Base-by-base conservation (phyloP, 768 basidiomycete genomes). In the Leccinum barrowsii region DNA sequence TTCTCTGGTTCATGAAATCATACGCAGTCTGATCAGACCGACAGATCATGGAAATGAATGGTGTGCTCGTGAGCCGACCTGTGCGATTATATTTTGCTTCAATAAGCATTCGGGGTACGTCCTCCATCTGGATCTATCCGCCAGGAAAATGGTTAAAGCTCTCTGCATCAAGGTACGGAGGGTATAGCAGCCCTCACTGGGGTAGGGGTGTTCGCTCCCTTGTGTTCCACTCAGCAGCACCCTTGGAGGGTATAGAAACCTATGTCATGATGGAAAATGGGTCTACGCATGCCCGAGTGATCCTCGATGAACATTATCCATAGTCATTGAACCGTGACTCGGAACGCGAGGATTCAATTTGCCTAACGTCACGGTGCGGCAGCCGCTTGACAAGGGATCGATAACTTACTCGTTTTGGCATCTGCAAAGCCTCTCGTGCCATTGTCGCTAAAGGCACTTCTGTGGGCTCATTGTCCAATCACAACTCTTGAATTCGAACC, bases 11-110 rank as follows among this genome's bases (percentile, higher is more conserved):
- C 3, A 44, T 42, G 21, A 24, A 12, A n/a, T 11, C 5, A 22
- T 22, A 6, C 57, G 21, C 24, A 1, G 54, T 22, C 32, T 57
- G 40, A 62, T 34, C 17, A 12, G 15, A 42, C 50, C 8, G 15
- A 34, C 61, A 87, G 89, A 87, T 67, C 89, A 91, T 61, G 89
- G 89, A 1, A 80, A 90, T 58, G 87, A 90, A 68, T 91, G 89
- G 89, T 91, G 89, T 59, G 80, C 81, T 7, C 82, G 86, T 17
- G 86, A 89, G 59, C 79, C 80, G 2, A 78, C 77, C 4, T 83
- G 83, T 59, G 73, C 82, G 42, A 79, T 87, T 8, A 80, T 87
- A 0, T 89, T 90, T 69, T 92, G 89, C 67, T 92, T 90, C 61
- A 40, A 81, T 65, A 90, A 90, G 68, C 89, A 90, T 67, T 86